Evolutionary conservation across 176 grass and related monocot species (phyloP).

Genomic region (Echinochloa phyllopogon): DNA sequence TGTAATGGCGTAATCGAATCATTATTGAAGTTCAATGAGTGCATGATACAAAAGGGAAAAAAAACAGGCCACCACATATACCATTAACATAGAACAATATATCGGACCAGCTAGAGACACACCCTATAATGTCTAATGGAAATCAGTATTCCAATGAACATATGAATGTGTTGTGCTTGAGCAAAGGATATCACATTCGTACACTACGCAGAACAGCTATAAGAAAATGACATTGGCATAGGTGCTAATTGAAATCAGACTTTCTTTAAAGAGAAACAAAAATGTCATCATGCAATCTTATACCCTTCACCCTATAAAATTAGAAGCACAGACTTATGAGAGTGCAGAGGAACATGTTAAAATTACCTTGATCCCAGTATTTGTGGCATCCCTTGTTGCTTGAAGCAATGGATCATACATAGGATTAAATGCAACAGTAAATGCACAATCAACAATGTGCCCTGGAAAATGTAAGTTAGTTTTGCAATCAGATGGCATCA

Average conservation of each 20-base stretch:
- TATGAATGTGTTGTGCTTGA: not conserved
- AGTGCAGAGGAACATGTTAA: not conserved
- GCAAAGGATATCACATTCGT: not conserved
- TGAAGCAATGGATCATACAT: constrained; percentile 96
- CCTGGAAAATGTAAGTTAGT: constrained; percentile 58
- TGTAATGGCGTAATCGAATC: constrained; percentile 34
- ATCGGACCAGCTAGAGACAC: not conserved
- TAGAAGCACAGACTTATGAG: not conserved
- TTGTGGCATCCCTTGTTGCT: constrained; percentile 93
- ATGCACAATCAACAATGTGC: constrained; percentile 89
- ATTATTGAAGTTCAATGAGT: constrained; percentile 18
- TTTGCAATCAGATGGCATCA: constrained; percentile 1
- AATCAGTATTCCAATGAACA: constrained; percentile 5
- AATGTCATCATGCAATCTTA: not conserved
- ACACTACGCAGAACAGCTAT: not conserved
- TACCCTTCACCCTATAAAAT: not conserved
- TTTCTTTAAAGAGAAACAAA: not conserved
- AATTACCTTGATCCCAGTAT: constrained; percentile 89
- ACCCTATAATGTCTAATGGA: not conserved
- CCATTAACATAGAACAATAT: not conserved
- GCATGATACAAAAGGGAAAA: not conserved
- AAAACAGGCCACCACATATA: not conserved
- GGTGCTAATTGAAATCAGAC: not conserved
- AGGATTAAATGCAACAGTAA: constrained; percentile 98
- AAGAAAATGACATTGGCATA: constrained; percentile 4